Evolutionary conservation across 2,329 filamentous ascomycete genomes (phyloP).

Genomic region (Cercospora sp.): DNA sequence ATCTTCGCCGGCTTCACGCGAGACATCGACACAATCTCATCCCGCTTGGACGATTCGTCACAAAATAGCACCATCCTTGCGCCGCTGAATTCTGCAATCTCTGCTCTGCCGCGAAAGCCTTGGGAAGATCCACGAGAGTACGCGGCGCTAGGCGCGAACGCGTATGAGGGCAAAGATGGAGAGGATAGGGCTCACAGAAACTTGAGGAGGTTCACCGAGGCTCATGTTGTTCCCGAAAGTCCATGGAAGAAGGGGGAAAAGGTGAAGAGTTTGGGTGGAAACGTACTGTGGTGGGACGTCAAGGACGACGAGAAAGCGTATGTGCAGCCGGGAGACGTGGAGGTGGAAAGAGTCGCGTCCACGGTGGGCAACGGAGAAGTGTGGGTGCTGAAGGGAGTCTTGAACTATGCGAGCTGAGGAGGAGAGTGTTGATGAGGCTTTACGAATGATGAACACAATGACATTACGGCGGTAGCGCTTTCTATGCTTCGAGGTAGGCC

Average conservation of each 20-base stretch:
- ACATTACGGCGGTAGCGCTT: background rate
- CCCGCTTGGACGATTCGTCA: slow-evolving; percentile 65
- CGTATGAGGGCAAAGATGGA: slow-evolving; percentile 74
- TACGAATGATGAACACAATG: background rate
- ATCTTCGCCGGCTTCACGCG: slow-evolving; percentile 81
- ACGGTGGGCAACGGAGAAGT: slow-evolving; percentile 86
- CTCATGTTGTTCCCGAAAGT: slow-evolving; percentile 73
- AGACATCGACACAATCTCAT: slow-evolving; percentile 68
- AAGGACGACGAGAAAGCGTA: slow-evolving; percentile 63
- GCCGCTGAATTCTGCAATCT: slow-evolving; percentile 80
- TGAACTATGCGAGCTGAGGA: slow-evolving; percentile 50
- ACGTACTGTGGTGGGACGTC: slow-evolving; percentile 79
- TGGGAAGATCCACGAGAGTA: slow-evolving; percentile 81
- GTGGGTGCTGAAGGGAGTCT: slow-evolving; percentile 68
- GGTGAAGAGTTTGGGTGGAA: slow-evolving; percentile 66
- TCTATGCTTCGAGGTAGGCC: background rate
- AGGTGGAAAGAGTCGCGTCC: slow-evolving; percentile 72
- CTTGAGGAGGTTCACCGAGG: slow-evolving; percentile 77
- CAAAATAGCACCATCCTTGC: slow-evolving; percentile 83
- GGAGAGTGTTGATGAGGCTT: background rate
- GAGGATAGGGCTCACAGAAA: slow-evolving; percentile 76
- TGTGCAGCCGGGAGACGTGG: slow-evolving; percentile 76
- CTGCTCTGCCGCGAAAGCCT: slow-evolving; percentile 76
- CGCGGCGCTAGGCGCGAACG: slow-evolving; percentile 62
- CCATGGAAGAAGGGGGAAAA: slow-evolving; percentile 74